Base-by-base conservation (phyloP, 2,329 filamentous ascomycete species). In the Microdochium paspali region DNA sequence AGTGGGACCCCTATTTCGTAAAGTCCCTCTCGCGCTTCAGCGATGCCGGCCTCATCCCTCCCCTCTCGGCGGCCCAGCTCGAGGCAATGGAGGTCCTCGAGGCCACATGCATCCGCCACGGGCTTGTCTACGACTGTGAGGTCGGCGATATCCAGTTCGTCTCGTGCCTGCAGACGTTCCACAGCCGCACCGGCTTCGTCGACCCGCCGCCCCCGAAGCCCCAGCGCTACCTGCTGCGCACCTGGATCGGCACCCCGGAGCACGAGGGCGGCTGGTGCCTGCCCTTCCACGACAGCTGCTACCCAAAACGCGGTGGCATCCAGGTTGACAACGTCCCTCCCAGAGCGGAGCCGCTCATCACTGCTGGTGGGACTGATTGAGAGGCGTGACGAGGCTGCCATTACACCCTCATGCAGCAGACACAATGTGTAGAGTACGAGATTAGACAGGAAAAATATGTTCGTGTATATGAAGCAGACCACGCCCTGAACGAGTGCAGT, bases 91-190 rank as follows among this genome's bases (percentile, higher is more conserved):
- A 76, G 40, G 72, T 91, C 5, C 74, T 91, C 7, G 90, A 95
- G 62, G 80, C 84, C 25, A 90, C 84, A 0, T 91, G 87, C 67
- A 71, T 85, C 59, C 71, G 79, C 5, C 71, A 90, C 46, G 76
- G 85, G 3, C 71, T 95, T 54, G 88, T 94, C 66, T 94, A 94
- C 87, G 70, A 93, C 40, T 74, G 94, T 7, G 87, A 91, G 54
- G 79, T 93, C n/a, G 88, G 89, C 44, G 89, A 95, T 59, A 90
- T 95, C 52, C 90, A 95, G 66, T 91, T 95, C 66, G 60, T 94
- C 48, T 80, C 81, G 55, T 94, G 94, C 61, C 77, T 77, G 44
- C 88, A 95, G 60, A 75, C 93, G 3, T 66, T 94, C 43, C 89
- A 95, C 61, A 85, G 88, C 0, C 71, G 89, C 44, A 95, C 89